phyloP scores from a whole-genome alignment of 768 basidiomycete species.

The Boletellus ananas region DNA sequence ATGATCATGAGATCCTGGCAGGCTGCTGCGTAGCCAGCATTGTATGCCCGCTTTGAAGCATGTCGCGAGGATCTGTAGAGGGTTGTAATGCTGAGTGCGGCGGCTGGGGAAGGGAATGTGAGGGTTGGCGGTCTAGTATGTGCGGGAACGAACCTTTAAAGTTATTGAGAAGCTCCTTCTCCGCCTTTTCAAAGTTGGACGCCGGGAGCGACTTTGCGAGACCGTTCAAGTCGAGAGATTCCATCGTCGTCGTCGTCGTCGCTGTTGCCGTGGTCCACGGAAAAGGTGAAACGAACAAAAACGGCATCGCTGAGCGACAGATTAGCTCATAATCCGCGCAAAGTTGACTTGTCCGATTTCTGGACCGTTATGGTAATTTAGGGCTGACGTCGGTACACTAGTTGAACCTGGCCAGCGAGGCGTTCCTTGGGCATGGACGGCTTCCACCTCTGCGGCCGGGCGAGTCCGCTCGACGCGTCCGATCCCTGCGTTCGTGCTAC shows the following conservation, averaged over 20 bases:
- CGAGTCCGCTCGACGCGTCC: conserved; percentile 35
- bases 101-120: conserved; percentile 46
- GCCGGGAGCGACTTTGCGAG: conserved; percentile 72
- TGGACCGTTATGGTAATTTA: background rate
- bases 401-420: too few relatives aligned
- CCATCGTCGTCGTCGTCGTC: conserved; percentile 41
- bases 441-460: conserved; percentile 10
- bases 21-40: conserved; percentile 74
- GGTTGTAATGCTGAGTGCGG: conserved; percentile 80
- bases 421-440: conserved; percentile 5
- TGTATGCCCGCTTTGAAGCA: conserved; percentile 76
- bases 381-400: too few relatives aligned
- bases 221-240: conserved; percentile 75
- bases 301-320: background rate
- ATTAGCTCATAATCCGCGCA: conserved; percentile 1
- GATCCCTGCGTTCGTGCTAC: conserved; percentile 46
- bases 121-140: conserved; percentile 4
- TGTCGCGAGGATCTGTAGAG: conserved; percentile 76
- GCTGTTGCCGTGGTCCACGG: conserved; percentile 4
- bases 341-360: background rate
- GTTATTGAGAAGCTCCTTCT: conserved; percentile 76
- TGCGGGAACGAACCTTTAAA: conserved; percentile 57
- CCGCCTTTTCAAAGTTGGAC: conserved; percentile 68
- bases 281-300: background rate
- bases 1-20: conserved; percentile 78